phyloP scores from a whole-genome alignment of 1,284 basidiomycete genomes.

The Pisolithus thermaeus region DNA sequence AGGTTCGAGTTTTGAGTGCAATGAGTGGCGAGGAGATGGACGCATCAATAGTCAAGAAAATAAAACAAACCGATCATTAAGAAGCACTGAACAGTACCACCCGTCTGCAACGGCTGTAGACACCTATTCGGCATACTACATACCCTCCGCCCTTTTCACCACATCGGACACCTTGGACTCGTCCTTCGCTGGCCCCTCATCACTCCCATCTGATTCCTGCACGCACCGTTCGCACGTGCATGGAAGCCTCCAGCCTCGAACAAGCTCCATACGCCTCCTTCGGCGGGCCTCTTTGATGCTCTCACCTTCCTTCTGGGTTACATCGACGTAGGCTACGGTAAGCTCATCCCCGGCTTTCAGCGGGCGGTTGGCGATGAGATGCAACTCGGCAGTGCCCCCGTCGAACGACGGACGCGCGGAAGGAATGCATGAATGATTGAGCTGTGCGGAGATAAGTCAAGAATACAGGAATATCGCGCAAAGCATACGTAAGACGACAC shows the following conservation, averaged over 20 bases:
- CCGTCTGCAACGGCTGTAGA: background rate
- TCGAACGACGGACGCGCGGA: conserved; percentile 57
- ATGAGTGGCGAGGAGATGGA: background rate
- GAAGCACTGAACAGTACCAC: background rate
- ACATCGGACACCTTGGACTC: conserved; percentile 53
- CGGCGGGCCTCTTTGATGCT: conserved; percentile 47
- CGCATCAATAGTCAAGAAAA: too few relatives aligned
- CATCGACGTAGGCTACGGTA: conserved; percentile 69
- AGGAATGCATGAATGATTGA: conserved; percentile 68
- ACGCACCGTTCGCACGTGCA: conserved; percentile 63
- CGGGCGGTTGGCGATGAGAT: conserved; percentile 56
- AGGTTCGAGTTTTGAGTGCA: background rate
- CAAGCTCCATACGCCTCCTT: conserved; percentile 64
- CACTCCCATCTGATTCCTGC: conserved; percentile 42
- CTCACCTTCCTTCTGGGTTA: conserved; percentile 49
- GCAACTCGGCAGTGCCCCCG: conserved; percentile 56
- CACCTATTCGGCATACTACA: conserved; percentile 8
- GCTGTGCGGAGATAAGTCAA: conserved; percentile 24
- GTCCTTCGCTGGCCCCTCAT: conserved; percentile 41
- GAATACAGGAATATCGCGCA: background rate
- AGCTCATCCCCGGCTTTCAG: conserved; percentile 71
- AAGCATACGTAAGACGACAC: conserved; percentile 65
- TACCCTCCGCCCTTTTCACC: conserved; percentile 36
- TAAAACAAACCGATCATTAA: background rate
- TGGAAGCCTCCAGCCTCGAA: conserved; percentile 74